Base-by-base conservation (phyloP, 345 rosid species). In the Pugionium cornutum region DNA sequence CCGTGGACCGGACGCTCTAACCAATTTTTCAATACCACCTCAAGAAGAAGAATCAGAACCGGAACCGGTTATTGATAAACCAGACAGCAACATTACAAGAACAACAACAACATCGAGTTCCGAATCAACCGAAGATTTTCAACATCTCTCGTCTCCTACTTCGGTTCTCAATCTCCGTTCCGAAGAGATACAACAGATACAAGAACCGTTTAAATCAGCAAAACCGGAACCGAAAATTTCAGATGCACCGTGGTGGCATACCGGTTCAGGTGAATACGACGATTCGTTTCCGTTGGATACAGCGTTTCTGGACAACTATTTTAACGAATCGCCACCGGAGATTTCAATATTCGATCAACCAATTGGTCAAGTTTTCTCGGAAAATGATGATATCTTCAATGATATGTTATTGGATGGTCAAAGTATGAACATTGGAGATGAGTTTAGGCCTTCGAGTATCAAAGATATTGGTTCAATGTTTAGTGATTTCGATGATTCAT, bases 1-100 rank as follows among this genome's bases (percentile, higher is more conserved):
- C 5, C 88, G 98, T 4, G 98, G 98, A 41, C 91, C 94, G 0
- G 88, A 86, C 58, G 98, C 98, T 40, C 55, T 81, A 35, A 89
- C 97, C 4, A 92, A 92, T 65, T 92, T 92, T 72, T 66, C 76
- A 2, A 76, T 78, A 2, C 91, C 89, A 1, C 83, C 78, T 34
- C 72, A 48, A 10, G 30, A 39, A 7, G 43, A 42, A 34, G 63
- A 50, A 50, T 6, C 42, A 43, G 59, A 66, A 73, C 72, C 56
- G 26, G 68, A 66, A 52, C 72, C 72, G 44, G 72, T 71, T 55
- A n/a, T 65, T 35, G 55, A 53, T 29, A 74, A 73, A 67, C 77
- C 72, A 68, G 77, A 60, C 44, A 73, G 10, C 40, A 66, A 6
- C 43, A 53, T 53, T 7, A 40, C 75, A 8, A 25, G 67, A 0